phyloP scores from a whole-genome alignment of 75 land plant genomes.

The Pinus tabuliformis region DNA sequence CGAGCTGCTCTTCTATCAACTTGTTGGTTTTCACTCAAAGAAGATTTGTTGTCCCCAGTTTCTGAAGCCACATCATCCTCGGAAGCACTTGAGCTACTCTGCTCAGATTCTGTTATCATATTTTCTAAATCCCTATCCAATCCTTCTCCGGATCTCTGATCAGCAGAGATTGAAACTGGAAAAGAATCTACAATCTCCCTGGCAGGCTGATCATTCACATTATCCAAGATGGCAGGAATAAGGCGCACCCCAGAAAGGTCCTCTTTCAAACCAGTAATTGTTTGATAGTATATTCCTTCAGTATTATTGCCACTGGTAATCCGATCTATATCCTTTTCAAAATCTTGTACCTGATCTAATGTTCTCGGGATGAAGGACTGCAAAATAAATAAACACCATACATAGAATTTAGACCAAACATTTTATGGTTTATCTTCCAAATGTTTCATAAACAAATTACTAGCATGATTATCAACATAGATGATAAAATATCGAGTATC shows the following conservation, averaged over 20 bases:
- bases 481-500: no score
- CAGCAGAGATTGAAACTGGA: neutral
- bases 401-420: neutral
- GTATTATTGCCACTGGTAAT: conserved; percentile 76
- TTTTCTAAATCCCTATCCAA: conserved; percentile 3
- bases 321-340: conserved; percentile 66
- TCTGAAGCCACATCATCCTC: conserved; percentile 15
- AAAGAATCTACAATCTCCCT: conserved; percentile 1
- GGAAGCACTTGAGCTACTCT: conserved; percentile 17
- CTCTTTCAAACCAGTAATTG: conserved; percentile 75
- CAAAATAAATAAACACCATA: conserved; percentile 8
- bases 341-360: conserved; percentile 73
- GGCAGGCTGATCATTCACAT: neutral
- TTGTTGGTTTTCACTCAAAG: conserved; percentile 9
- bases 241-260: conserved; percentile 46
- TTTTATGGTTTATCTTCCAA: neutral
- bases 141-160: conserved; percentile 4
- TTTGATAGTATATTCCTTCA: conserved; percentile 81
- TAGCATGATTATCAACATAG: no score
- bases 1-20: conserved; percentile 64
- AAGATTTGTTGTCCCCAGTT: conserved; percentile 1
- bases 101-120: conserved; percentile 22
- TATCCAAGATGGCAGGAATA: conserved; percentile 17
- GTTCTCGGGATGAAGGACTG: conserved; percentile 84
- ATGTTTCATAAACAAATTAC: no score